Conservation (phyloP, 2,329 filamentous ascomycete species). For the Setomelanomma holmii region DNA sequence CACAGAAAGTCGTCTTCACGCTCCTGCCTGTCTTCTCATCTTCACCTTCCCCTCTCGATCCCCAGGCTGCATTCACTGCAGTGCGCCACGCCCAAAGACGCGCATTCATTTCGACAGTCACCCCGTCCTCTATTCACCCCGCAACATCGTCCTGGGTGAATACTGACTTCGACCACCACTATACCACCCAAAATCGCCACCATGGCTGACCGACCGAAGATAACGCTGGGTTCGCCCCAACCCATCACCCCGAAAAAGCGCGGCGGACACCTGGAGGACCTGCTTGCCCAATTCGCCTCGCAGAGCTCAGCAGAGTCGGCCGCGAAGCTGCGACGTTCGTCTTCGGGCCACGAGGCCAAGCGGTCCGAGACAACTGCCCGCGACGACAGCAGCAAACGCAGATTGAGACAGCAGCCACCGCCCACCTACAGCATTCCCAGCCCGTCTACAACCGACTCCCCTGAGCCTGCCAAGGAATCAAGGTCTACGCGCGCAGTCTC, state of each 20-base stretch:
- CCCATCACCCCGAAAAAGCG: constrained; percentile 34
- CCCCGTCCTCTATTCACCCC: constrained; percentile 5
- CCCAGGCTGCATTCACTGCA: neutral
- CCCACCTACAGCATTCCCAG: constrained; percentile 10
- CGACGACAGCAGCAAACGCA: constrained; percentile 18
- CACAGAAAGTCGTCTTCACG: neutral
- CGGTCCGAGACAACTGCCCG: neutral
- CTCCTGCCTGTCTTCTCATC: neutral
- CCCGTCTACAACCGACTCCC: constrained; percentile 4
- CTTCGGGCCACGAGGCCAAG: constrained; percentile 10
- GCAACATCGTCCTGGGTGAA: neutral
- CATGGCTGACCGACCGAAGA: constrained; percentile 30
- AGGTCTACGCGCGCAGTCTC: constrained; percentile 4
- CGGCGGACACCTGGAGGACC: constrained; percentile 27
- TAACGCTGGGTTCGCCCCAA: constrained; percentile 23
- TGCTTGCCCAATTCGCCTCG: constrained; percentile 42
- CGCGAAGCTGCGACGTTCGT: constrained; percentile 34
- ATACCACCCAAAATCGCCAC: neutral
- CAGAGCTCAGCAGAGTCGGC: constrained; percentile 39
- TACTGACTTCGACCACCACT: neutral
- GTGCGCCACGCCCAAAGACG: neutral
- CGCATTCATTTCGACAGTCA: neutral
- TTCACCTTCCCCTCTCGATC: neutral
- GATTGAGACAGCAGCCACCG: constrained; percentile 4
- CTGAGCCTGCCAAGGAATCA: neutral